Evolutionary conservation across 495 filamentous ascomycete genomes (phyloP).

Genomic region (Aspergillus incahuasiensis): DNA sequence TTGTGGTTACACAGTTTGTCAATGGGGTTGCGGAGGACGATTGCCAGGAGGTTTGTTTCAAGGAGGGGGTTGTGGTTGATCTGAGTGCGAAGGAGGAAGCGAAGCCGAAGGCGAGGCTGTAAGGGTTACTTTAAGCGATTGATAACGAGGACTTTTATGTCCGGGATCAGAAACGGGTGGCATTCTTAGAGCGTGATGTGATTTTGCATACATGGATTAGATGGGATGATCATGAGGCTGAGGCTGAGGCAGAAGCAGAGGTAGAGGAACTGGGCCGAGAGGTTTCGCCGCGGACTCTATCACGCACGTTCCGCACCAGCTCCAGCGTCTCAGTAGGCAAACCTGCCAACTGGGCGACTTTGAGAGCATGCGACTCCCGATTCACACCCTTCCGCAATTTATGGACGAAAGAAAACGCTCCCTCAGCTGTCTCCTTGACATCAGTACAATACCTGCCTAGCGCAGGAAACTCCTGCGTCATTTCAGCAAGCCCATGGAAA

Average conservation of each 20-base stretch:
- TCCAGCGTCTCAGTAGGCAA: conserved; percentile 57
- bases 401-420: conserved; percentile 82
- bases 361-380: conserved; percentile 80
- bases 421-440: conserved; percentile 60
- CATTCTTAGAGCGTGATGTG: not conserved
- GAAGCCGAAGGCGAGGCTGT: conserved; percentile 30
- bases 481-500: conserved; percentile 80
- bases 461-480: conserved; percentile 58
- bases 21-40: conserved; percentile 85
- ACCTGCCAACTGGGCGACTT: conserved; percentile 84
- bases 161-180: not conserved
- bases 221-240: no score
- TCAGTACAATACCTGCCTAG: conserved; percentile 88
- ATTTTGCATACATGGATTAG: no score
- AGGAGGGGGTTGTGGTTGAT: conserved; percentile 34
- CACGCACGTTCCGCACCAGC: conserved; percentile 43
- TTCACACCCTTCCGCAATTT: conserved; percentile 78
- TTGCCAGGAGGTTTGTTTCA: conserved; percentile 74
- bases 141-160: not conserved
- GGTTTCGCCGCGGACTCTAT: not conserved
- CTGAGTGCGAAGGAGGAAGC: conserved; percentile 29
- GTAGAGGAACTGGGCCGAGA: not conserved
- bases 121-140: not conserved
- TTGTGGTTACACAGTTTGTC: conserved; percentile 83
- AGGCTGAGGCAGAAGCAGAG: not conserved